Base-by-base conservation (phyloP, 2,329 filamentous ascomycete genomes). In the Phoma sp. region DNA sequence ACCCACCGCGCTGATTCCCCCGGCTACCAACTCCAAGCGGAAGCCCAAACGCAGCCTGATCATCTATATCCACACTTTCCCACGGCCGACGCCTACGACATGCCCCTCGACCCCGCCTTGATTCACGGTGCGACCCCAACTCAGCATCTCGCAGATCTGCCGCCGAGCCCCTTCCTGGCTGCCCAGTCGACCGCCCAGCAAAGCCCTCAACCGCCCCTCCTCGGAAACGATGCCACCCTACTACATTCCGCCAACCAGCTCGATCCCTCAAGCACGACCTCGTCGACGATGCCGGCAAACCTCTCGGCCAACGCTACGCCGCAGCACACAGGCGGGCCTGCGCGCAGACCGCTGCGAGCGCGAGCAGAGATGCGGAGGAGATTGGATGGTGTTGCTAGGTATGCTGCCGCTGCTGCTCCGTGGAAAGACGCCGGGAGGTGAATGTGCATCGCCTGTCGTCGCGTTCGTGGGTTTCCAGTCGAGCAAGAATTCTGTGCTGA, bases 31-130 rank as follows among this genome's bases (percentile, higher is more conserved):
- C 47, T 72, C 5, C 66, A 69, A 33, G 36, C 69, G 7, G 70
- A 73, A 50, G 56, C 67, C 14, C 43, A 65, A 23, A 62, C 66
- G 32, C 67, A 69, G 4, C 52, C 44, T 6, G 40, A 32, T 7
- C 59, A 73, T 64, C n/a, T 67, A 60, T 60, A 57, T 22, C 49
- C 56, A 7, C 47, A 55, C 18, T 72, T 41, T 18, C 18, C 18
- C 55, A 75, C 35, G 72, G 75, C 78, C 52, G 71, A 75, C 23
- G 71, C 80, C 41, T 81, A 78, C 55, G 77, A 82, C 37, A 77
- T 86, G 70, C 83, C 84, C 2, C 78, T 86, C 37, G 85, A 88
- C 55, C 84, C 85, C 2, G 83, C 84, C 33, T 84, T 87, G 42
- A 86, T 86, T 78, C 77, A 80, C 77, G 80, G 29, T 65, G 57